These are phyloP conservation scores for Ballota nigra DNA, from an alignment of 257 asterid genomes.

Conservation along the genomic window DNA sequence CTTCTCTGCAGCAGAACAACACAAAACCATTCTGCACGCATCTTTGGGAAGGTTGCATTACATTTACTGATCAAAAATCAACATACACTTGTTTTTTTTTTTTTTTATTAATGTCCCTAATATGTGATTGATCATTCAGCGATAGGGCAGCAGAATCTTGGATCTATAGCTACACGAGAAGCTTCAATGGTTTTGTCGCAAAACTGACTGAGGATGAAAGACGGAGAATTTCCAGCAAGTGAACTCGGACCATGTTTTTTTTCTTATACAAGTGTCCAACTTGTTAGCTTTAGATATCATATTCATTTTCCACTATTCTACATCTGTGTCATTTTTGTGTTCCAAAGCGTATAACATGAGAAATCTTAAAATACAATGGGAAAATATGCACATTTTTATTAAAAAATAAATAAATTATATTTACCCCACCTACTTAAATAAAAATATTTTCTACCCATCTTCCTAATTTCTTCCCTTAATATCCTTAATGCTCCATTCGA, in stretches of 20 bases:
- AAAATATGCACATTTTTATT: too few species aligned
- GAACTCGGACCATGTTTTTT: neutral
- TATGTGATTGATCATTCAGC: constrained; percentile 12
- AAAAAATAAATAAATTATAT: too few species aligned
- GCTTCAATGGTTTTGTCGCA: constrained; percentile 60
- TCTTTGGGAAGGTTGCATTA: constrained; percentile 24
- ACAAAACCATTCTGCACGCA: constrained; percentile 41
- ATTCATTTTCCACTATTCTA: neutral
- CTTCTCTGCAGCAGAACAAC: constrained; percentile 31
- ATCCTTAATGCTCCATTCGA: too few species aligned
- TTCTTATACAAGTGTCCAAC: too few species aligned
- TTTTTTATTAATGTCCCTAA: neutral
- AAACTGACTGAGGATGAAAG: constrained; percentile 44
- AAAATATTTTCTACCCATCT: too few species aligned
- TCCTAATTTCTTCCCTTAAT: too few species aligned
- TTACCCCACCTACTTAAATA: too few species aligned
- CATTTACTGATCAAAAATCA: too few species aligned
- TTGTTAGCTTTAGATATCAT: neutral
- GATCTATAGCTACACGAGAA: constrained; percentile 42
- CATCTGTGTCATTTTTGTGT: too few species aligned
- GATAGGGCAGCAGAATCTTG: constrained; percentile 33
- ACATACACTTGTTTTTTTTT: too few species aligned
- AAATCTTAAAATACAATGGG: too few species aligned
- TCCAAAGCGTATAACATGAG: too few species aligned
- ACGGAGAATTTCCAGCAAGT: constrained; percentile 36